Base-by-base conservation (phyloP, 352 stramenopile genomes). In the Globisporangium cystogenes region DNA sequence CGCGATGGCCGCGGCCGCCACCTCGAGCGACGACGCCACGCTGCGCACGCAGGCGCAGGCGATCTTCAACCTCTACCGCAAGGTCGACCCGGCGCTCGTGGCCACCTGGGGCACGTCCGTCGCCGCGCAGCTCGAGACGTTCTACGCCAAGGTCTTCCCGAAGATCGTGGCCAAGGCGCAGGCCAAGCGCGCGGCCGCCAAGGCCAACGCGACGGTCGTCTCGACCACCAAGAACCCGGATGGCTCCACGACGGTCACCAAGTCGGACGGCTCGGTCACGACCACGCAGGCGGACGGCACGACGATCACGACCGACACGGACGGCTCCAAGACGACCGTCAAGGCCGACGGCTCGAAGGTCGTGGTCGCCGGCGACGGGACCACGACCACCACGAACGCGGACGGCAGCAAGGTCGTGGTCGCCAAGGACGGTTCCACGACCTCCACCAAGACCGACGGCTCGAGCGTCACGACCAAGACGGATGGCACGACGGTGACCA, bases 51-150 rank as follows among this genome's bases (percentile, higher is more conserved):
- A 90, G 54, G 72, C 67, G 15, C 54, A 69, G 40, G 52, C 76
- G 31, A 55, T 90, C 8, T 90, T 86, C 59, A 76, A 83, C 48
- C 60, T 90, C 35, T 90, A 86, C 68, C 74, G 80, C 58, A 71
- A 69, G 39, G 53, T 87, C 21, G 71, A 84, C 51, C 60, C 67
- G 15, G 55, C 57, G 36, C 31, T 64, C 27, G 76, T 82, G 20
- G 59, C 57, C 18, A 60, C 64, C 37, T 83, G 69, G 72, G 76
- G 76, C 27, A 43, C 50, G 15, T 79, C 70, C n/a, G 40, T 68
- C 39, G 53, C 52, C 14, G 62, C 50, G 37, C 76, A 85, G 63
- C 77, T 82, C 51, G 62, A 79, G 15, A 63, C 68, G 56, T 90
- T 90, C 49, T 80, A 86, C 63, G 60, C 66, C 36, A 84, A 79